A percentile compares a stretch with the other conserved stretches of the same genome.
Conservation (phyloP, 192 early-diverging fungal genomes). For the Podila horticola region DNA sequence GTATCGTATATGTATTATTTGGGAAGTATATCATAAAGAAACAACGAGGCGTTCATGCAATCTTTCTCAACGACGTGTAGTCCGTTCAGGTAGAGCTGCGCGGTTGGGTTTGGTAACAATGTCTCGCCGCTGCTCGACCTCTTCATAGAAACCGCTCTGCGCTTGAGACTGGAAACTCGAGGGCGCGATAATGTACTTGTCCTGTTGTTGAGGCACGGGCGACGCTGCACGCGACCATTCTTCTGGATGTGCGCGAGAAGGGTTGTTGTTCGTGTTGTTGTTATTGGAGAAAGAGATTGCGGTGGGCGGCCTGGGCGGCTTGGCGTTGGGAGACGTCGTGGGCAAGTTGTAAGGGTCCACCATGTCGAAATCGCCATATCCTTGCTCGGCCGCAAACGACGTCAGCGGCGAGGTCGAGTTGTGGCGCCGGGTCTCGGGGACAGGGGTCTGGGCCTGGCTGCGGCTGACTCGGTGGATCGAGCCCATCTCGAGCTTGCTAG, state of each 20-base stretch:
- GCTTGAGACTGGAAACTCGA: slow-evolving; percentile 17
- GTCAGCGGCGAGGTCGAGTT: slow-evolving; percentile 39
- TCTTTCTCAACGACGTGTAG: no score
- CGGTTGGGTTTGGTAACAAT: slow-evolving; percentile 1
- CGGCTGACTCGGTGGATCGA: slow-evolving; percentile 1
- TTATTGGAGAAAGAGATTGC: not conserved
- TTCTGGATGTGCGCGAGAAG: not conserved
- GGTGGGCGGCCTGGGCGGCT: not conserved
- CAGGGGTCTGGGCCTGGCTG: not conserved
- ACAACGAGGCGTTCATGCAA: no score
- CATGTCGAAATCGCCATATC: slow-evolving; percentile 23
- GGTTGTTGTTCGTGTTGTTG: not conserved
- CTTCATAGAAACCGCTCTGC: slow-evolving; percentile 15
- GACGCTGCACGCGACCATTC: not conserved
- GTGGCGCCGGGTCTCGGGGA: not conserved
- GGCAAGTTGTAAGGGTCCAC: not conserved
- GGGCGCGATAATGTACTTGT: slow-evolving; percentile 15
- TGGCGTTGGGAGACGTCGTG: not conserved
- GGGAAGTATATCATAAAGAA: no score
- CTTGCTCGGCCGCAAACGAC: slow-evolving; percentile 20
- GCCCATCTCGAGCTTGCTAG: slow-evolving; percentile 35
- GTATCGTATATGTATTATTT: no score
- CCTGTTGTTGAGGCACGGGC: not conserved
- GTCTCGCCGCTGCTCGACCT: not conserved
- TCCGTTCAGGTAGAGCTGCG: slow-evolving; percentile 1